Percentiles rank a stretch among this genome's conserved stretches.
These are phyloP conservation scores for Sanguinoderma infundibulare DNA, from an alignment of 1,284 basidiomycete genomes.

Conservation along the genomic window DNA sequence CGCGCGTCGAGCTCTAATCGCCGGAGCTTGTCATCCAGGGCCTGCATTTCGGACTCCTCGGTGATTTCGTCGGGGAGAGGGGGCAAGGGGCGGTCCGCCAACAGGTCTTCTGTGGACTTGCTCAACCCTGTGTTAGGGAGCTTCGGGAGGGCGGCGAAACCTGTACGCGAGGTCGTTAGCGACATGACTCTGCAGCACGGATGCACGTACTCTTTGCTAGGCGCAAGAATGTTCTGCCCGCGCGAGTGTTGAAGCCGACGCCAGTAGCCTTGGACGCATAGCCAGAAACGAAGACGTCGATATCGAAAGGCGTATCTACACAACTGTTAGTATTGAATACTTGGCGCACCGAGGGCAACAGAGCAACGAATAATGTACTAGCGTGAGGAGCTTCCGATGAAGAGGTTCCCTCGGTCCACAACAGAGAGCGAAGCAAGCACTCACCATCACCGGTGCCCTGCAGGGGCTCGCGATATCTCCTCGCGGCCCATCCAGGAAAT, in stretches of 20 bases:
- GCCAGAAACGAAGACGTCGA: slow-evolving; percentile 78
- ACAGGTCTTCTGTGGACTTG: slow-evolving; percentile 53
- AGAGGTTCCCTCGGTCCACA: not conserved
- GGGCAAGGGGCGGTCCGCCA: slow-evolving; percentile 51
- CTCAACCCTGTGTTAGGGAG: slow-evolving; percentile 34
- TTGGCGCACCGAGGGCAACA: not conserved
- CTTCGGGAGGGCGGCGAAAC: slow-evolving; percentile 68
- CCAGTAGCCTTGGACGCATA: slow-evolving; percentile 69
- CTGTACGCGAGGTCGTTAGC: slow-evolving; percentile 37
- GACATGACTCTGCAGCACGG: not conserved
- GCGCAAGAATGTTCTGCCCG: slow-evolving; percentile 76
- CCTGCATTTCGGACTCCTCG: slow-evolving; percentile 59
- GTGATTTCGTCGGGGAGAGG: slow-evolving; percentile 62
- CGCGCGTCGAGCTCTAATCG: slow-evolving; percentile 32
- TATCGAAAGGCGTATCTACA: slow-evolving; percentile 56
- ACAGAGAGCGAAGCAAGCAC: not conserved
- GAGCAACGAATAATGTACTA: no score
- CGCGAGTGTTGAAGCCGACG: slow-evolving; percentile 66
- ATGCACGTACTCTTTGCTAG: slow-evolving; percentile 70
- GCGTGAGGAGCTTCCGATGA: not conserved
- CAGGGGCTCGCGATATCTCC: slow-evolving; percentile 33
- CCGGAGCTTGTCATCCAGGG: slow-evolving; percentile 52
- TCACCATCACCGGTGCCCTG: slow-evolving; percentile 22
- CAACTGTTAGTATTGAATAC: not conserved
- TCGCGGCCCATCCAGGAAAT: slow-evolving; percentile 48